A percentile compares a stretch with the other conserved stretches of the same genome.
These are phyloP conservation scores for Xylariaceae sp. DNA, from an alignment of 2,329 filamentous ascomycete species.

Conservation along the genomic window DNA sequence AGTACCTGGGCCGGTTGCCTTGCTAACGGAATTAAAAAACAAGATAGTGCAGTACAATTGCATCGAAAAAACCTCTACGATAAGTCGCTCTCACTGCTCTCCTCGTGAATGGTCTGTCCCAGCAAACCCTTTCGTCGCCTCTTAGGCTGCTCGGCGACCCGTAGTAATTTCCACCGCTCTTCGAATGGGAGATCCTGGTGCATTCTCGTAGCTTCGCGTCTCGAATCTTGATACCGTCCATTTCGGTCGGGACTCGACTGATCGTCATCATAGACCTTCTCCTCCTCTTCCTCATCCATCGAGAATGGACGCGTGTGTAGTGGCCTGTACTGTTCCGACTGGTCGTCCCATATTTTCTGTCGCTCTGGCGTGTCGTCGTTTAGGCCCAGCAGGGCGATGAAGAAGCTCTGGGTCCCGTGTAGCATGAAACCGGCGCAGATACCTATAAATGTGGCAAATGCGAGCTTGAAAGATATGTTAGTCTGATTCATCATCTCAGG, in stretches of 20 bases:
- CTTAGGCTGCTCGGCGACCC: slow-evolving; percentile 32
- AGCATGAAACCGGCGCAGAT: slow-evolving; percentile 25
- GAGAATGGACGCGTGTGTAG: not conserved
- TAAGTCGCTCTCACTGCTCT: slow-evolving; percentile 56
- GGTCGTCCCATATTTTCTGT: slow-evolving; percentile 1
- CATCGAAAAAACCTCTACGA: slow-evolving; percentile 11
- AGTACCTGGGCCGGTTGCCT: not conserved
- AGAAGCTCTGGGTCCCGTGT: slow-evolving; percentile 28
- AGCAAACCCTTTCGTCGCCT: slow-evolving; percentile 47
- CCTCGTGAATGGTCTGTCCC: slow-evolving; percentile 65
- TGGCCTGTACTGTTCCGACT: not conserved
- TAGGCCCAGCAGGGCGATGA: slow-evolving; percentile 29
- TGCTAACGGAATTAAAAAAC: not conserved
- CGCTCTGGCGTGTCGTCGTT: slow-evolving; percentile 19
- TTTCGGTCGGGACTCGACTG: slow-evolving; percentile 10
- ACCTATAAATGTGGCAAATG: slow-evolving; percentile 30
- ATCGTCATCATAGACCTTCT: slow-evolving; percentile 9
- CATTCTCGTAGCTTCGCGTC: not conserved
- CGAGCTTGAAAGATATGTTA: slow-evolving; percentile 25
- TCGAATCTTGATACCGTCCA: not conserved
- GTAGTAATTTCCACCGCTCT: slow-evolving; percentile 27
- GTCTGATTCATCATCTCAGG: not conserved
- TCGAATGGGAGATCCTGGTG: slow-evolving; percentile 21
- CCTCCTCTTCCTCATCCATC: slow-evolving; percentile 11
- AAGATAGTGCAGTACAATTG: not conserved